Conservation (phyloP, 768 basidiomycete species). For the Favolaschia claudopus region DNA sequence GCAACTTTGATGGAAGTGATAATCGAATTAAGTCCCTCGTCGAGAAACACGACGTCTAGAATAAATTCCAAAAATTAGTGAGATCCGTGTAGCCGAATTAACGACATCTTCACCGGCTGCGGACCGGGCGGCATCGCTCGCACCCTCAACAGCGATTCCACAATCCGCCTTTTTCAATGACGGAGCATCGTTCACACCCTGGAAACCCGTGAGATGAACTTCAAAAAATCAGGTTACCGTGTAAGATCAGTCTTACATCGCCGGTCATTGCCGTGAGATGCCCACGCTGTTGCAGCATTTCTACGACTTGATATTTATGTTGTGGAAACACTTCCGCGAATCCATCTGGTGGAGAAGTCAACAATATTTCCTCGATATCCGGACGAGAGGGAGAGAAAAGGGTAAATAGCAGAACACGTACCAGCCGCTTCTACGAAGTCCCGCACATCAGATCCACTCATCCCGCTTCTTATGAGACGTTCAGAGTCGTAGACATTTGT, state of each 20-base stretch:
- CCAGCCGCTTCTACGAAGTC: conserved; percentile 51
- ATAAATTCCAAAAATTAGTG: neutral
- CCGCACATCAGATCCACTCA: conserved; percentile 48
- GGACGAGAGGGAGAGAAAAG: neutral
- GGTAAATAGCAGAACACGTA: neutral
- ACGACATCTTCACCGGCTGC: conserved; percentile 36
- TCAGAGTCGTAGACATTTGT: conserved; percentile 57
- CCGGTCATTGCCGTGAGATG: conserved; percentile 55
- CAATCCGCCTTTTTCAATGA: conserved; percentile 38
- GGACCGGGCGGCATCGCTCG: conserved; percentile 48
- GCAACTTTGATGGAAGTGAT: conserved; percentile 57
- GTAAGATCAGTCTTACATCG: conserved; percentile 32
- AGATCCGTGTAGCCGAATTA: neutral
- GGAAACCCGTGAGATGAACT: too few species aligned
- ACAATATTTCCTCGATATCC: neutral
- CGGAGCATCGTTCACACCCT: conserved; percentile 39
- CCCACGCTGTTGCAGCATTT: conserved; percentile 47
- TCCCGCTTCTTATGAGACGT: conserved; percentile 49
- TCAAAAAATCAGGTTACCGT: neutral
- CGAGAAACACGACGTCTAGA: conserved; percentile 54
- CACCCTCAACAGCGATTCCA: conserved; percentile 50
- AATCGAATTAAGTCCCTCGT: conserved; percentile 50
- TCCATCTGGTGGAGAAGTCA: conserved; percentile 41
- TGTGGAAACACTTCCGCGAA: conserved; percentile 61
- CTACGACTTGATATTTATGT: conserved; percentile 45